Conservation (phyloP, 306 rosid genomes). For the Amphicarpaea edgeworthii region DNA sequence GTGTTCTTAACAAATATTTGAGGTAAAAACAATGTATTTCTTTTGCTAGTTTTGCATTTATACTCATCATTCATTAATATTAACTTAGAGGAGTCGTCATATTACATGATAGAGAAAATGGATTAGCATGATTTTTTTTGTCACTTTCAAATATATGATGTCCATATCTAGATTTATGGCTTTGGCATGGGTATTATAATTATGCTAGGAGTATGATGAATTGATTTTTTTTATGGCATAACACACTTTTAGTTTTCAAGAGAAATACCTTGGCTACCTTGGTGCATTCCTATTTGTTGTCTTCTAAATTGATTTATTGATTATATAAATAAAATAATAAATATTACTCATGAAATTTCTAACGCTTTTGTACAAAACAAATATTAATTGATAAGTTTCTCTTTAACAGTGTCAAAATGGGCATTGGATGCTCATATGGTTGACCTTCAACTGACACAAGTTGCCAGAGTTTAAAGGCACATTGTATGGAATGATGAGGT, state of each 20-base stretch:
- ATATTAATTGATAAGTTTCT: too few species aligned
- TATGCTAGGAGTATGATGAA: conserved; percentile 5
- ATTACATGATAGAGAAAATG: background rate
- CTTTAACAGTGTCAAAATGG: too few species aligned
- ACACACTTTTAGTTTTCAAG: background rate
- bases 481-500: too few species aligned
- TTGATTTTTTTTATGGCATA: conserved; percentile 28
- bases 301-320: too few species aligned
- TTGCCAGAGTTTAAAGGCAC: too few species aligned
- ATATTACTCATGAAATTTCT: too few species aligned
- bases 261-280: conserved; percentile 35
- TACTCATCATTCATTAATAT: conserved; percentile 14
- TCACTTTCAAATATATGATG: background rate
- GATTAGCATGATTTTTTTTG: conserved; percentile 20
- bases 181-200: conserved; percentile 9
- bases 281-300: too few species aligned
- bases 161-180: conserved; percentile 12
- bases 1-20: conserved; percentile 74
- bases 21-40: conserved; percentile 57
- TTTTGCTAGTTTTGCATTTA: conserved; percentile 12
- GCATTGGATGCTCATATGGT: too few species aligned
- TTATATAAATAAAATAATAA: too few species aligned
- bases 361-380: too few species aligned
- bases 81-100: conserved; percentile 35
- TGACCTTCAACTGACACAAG: too few species aligned